Evolutionary conservation across 441 rosid species (phyloP), one percentile per base, ranked within the genome.

Genomic region (Erodium moschatum): DNA sequence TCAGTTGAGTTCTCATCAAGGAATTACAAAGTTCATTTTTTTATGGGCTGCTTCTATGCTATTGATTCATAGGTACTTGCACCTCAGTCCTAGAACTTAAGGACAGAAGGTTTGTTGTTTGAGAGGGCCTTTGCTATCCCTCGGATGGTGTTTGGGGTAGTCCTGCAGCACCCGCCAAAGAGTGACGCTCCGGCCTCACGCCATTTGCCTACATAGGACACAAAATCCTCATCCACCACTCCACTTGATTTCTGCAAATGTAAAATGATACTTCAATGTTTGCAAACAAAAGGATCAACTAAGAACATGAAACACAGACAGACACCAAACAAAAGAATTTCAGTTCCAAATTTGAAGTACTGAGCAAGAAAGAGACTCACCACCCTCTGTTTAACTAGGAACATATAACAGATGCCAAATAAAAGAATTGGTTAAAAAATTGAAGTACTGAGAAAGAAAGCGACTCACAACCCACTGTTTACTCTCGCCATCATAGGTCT

Each of bases 101-200:
- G 72, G 73, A 38, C 42, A 5, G 42, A 38, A 38, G 42, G 42
- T 38, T 38, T 38, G 42, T 38, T 38, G 42, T 38, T 38, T 9
- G 42, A 38, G 42, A 38, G 42, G 6, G 48, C 69, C 66, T 76
- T 82, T 52, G 85, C 60, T 70, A 90, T 88, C 33, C 86, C 92
- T 70, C 77, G 81, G 70, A 87, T 85, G 40, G 97, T 92, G 61
- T 79, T 83, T 56, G 98, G 97, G 66, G 96, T 88, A 19, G 98
- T 90, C 76, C 96, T 81, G 75, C 98, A 92, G 80, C 98, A 92
- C n/a, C 98, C 96, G 38, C 96, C 98, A 42, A 87, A 82, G 9
- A 92, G 76, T 27, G 84, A 84, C 0, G 93, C 96, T 0, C 98
- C 96, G 0, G 86, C 97, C 1, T 90, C 87, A 3, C 69, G 74